These are phyloP conservation scores for Xylaria nigripes DNA, from an alignment of 495 filamentous ascomycete species.

Conservation along the genomic window DNA sequence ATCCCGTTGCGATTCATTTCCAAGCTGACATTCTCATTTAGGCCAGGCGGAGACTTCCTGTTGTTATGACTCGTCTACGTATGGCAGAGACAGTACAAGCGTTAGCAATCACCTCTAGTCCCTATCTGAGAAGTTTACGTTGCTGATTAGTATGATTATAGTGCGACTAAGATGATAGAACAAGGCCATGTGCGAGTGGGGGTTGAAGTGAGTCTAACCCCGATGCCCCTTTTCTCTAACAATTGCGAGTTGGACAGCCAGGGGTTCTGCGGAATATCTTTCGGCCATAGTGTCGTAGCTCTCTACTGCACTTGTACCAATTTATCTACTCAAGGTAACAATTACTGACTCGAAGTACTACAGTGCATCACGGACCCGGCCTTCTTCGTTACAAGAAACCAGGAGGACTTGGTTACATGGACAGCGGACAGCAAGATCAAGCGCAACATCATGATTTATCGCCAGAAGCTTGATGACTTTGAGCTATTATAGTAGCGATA, in stretches of 20 bases:
- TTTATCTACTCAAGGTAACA: not conserved
- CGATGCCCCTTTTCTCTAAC: not conserved
- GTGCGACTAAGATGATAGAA: conserved; percentile 76
- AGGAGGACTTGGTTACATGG: conserved; percentile 98
- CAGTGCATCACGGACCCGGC: conserved; percentile 66
- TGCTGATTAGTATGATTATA: not conserved
- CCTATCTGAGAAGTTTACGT: not conserved
- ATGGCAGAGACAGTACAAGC: conserved; percentile 86
- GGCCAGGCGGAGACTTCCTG: conserved; percentile 59
- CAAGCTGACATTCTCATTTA: not conserved
- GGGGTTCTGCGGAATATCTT: not conserved
- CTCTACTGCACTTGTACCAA: not conserved
- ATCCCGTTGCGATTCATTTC: not conserved
- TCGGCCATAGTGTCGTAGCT: not conserved
- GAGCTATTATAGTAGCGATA: conserved; percentile 57
- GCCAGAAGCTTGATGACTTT: conserved; percentile 93
- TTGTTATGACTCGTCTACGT: conserved; percentile 76
- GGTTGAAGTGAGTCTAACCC: conserved; percentile 56
- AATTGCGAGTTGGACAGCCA: not conserved
- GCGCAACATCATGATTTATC: conserved; percentile 84
- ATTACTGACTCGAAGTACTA: not conserved
- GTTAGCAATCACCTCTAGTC: not conserved
- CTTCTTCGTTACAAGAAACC: conserved; percentile 65
- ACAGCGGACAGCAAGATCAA: conserved; percentile 95
- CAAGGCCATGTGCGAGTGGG: conserved; percentile 94